phyloP scores from a whole-genome alignment of 345 rosid species.

The Brassica cretica region DNA sequence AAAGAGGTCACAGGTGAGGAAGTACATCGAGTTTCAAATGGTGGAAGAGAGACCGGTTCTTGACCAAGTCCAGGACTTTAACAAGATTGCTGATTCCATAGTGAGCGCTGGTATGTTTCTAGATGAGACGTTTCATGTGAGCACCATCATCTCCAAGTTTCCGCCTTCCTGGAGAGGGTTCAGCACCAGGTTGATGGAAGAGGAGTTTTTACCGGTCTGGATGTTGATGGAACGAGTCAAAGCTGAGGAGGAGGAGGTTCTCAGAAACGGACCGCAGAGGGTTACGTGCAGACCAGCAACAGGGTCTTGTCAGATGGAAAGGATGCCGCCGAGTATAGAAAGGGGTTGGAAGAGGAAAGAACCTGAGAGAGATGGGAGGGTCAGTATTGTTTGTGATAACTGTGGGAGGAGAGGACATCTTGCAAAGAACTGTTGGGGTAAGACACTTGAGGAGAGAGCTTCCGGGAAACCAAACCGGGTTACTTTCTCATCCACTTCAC shows the following conservation, averaged over 20 bases:
- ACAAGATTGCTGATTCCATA: conserved; percentile 66
- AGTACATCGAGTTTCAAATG: conserved; percentile 73
- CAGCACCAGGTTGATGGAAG: conserved; percentile 53
- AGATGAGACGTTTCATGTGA: conserved; percentile 77
- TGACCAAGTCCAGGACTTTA: conserved; percentile 66
- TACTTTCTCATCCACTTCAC: conserved; percentile 16
- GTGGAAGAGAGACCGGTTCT: conserved; percentile 56
- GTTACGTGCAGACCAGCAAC: conserved; percentile 32
- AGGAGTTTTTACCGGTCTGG: conserved; percentile 55
- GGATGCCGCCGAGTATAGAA: conserved; percentile 44
- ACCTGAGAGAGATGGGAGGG: conserved; percentile 42
- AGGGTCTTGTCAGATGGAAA: conserved; percentile 36
- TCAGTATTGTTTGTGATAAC: conserved; percentile 40
- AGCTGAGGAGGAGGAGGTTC: conserved; percentile 66
- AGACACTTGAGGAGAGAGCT: conserved; percentile 40
- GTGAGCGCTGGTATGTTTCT: conserved; percentile 58
- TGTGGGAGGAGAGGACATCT: conserved; percentile 76
- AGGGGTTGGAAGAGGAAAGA: conserved; percentile 44
- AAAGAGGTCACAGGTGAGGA: conserved; percentile 67
- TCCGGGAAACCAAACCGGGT: conserved; percentile 26
- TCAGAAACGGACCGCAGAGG: conserved; percentile 32
- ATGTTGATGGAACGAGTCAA: conserved; percentile 58
- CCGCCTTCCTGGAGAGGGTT: conserved; percentile 83
- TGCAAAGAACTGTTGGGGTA: conserved; percentile 49
- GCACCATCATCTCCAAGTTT: conserved; percentile 69